Conservation (phyloP, 371 early-diverging fungal genomes). For the Lichtheimia ornata region DNA sequence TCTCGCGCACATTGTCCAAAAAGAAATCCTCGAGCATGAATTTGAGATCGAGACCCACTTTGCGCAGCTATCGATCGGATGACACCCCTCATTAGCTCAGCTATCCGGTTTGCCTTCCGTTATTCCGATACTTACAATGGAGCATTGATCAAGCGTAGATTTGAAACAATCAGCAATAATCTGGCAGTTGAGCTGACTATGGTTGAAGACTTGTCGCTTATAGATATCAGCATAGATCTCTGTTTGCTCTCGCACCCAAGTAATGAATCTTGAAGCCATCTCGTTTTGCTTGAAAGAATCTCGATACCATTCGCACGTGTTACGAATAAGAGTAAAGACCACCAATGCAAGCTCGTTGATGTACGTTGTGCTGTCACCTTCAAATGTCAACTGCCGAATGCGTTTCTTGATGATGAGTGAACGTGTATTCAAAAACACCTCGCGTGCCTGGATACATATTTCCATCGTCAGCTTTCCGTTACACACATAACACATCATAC, state of each 20-base stretch:
- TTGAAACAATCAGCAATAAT: constrained; percentile 85
- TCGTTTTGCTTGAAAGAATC: constrained; percentile 83
- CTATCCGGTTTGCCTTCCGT: not conserved
- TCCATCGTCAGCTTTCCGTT: not conserved
- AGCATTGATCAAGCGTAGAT: constrained; percentile 74
- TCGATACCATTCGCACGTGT: constrained; percentile 94
- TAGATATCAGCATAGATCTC: constrained; percentile 84
- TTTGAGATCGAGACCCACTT: constrained; percentile 81
- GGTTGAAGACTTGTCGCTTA: constrained; percentile 85
- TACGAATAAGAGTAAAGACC: constrained; percentile 85
- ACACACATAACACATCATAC: not conserved
- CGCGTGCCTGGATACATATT: constrained; percentile 64
- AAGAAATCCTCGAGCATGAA: constrained; percentile 85
- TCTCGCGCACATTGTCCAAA: constrained; percentile 67
- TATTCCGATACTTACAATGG: constrained; percentile 52
- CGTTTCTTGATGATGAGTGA: constrained; percentile 79
- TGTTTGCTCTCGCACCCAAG: constrained; percentile 89
- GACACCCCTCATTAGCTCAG: not conserved
- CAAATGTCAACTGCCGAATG: constrained; percentile 82
- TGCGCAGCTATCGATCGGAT: constrained; percentile 53
- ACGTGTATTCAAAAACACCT: constrained; percentile 76
- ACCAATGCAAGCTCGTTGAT: constrained; percentile 85
- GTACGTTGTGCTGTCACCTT: constrained; percentile 84
- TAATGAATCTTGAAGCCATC: constrained; percentile 90
- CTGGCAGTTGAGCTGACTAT: constrained; percentile 71